Evolutionary conservation across 176 grass and related monocot genomes (phyloP).

Genomic region (Saccharum officinarum): DNA sequence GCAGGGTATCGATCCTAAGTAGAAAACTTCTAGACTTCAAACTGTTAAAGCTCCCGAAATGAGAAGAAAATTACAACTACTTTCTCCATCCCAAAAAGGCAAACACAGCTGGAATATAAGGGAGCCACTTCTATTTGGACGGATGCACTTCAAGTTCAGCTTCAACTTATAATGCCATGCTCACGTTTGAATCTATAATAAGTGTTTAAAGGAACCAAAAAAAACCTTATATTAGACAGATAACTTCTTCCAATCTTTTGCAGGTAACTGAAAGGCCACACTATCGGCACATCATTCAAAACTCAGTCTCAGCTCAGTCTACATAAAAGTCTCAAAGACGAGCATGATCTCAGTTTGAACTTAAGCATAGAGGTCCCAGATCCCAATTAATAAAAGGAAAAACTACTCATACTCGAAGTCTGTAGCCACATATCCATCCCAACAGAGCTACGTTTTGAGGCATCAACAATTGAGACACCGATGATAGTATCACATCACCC

Average conservation of each 20-base stretch:
- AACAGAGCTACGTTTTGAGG: not conserved
- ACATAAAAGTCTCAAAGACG: not conserved
- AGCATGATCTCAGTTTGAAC: not conserved
- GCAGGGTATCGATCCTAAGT: conserved; percentile 12
- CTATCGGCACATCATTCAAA: not conserved
- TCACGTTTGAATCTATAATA: not conserved
- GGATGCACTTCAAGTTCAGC: not conserved
- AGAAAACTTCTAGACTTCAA: not conserved
- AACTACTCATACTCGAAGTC: not conserved
- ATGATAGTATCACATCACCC: not conserved
- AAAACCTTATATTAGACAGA: not conserved
- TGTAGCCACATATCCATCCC: not conserved
- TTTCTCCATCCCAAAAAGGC: not conserved
- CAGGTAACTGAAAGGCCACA: not conserved
- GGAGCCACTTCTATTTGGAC: not conserved
- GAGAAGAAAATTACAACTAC: not conserved
- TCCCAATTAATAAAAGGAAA: not conserved
- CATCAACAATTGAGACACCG: not conserved
- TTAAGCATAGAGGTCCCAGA: not conserved
- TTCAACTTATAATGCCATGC: not conserved
- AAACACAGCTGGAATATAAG: not conserved
- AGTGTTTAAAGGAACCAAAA: not conserved
- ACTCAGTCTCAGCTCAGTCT: not conserved
- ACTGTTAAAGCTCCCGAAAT: not conserved
- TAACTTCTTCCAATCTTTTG: not conserved